Evolutionary conservation across 1,139 yeast genomes (phyloP), one percentile per base, ranked within the genome.

Genomic region (Ogataea hybrid): DNA sequence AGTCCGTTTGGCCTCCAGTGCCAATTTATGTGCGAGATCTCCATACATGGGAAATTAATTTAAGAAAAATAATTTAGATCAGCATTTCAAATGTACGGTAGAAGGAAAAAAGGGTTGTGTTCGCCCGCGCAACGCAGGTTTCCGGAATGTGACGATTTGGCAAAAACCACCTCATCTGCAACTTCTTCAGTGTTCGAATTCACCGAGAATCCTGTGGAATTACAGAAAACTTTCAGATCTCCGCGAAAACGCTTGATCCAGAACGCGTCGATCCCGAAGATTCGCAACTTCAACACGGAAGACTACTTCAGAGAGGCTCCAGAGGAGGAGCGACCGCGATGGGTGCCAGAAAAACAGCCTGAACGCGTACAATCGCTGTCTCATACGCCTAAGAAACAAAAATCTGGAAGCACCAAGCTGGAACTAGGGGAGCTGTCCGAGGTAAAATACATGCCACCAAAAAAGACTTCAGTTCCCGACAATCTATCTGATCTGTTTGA

Each of bases 1-100:
- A 0, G 95, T 71, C 51, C 98, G 69, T 51, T 89, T 84, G 11
- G 97, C 94, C 49, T 92, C 97, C 31, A 81, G 70, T 3, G 87
- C 74, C 21, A 92, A 76, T 59, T 92, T 92, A 47, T 81, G 77
- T 1, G 94, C 96, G 3, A 77, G 59, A 54, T 90, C 97, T 25
- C 97, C 97, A 57, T 87, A 86, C 98, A 92, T 92, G 21, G 28
- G 49, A 8, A n/a, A 20, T 16, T 14, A n/a, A 27, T 9, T 12
- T 14, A 25, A 9, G 20, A 15, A 10, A 23, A 29, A 23, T 18
- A 20, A 22, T 15, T 32, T 32, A 10, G 35, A 31, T 23, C 28
- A 23, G 4, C 9, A 11, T 5, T 6, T 14, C 15, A 10, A 8
- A 29, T 29, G 32, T 18, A 16, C 23, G 27, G 27, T 10, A 10